Conservation (phyloP, 768 basidiomycete genomes). For the Kockovaella imperatae region DNA sequence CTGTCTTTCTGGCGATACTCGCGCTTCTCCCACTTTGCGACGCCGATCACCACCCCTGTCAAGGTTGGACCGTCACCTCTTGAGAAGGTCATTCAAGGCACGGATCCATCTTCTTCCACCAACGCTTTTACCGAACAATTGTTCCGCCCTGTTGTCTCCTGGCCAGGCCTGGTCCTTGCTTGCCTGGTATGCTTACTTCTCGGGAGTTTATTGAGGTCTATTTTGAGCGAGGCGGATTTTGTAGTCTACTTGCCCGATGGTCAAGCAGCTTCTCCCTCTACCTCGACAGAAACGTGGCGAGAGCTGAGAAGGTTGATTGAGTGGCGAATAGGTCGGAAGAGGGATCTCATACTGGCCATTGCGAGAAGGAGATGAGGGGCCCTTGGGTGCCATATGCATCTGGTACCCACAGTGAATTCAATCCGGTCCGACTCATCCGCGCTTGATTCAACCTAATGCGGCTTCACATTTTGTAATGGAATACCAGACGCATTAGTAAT, state of each 20-base stretch:
- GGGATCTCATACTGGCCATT: conserved; percentile 81
- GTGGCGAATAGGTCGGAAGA: conserved; percentile 68
- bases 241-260: conserved; percentile 55
- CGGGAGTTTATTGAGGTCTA: conserved; percentile 78
- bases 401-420: too few species aligned
- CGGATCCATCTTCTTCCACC: background rate
- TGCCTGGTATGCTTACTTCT: conserved; percentile 83
- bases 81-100: background rate
- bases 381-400: too few species aligned
- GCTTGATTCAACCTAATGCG: too few species aligned
- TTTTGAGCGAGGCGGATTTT: conserved; percentile 85
- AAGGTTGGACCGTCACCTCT: background rate
- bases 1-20: conserved; percentile 21
- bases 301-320: conserved; percentile 76
- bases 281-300: conserved; percentile 64
- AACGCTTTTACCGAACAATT: background rate
- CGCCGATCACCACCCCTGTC: conserved; percentile 9
- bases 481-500: too few species aligned
- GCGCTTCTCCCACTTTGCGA: conserved; percentile 11
- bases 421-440: too few species aligned
- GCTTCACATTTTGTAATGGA: too few species aligned
- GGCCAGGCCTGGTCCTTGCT: conserved; percentile 59
- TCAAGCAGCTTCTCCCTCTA: too few species aligned
- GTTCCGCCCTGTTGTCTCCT: conserved; percentile 34
- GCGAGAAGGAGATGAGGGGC: conserved; percentile 51